These are phyloP conservation scores for Polygonum aviculare DNA, from an alignment of 148 eudicot species.

Conservation along the genomic window DNA sequence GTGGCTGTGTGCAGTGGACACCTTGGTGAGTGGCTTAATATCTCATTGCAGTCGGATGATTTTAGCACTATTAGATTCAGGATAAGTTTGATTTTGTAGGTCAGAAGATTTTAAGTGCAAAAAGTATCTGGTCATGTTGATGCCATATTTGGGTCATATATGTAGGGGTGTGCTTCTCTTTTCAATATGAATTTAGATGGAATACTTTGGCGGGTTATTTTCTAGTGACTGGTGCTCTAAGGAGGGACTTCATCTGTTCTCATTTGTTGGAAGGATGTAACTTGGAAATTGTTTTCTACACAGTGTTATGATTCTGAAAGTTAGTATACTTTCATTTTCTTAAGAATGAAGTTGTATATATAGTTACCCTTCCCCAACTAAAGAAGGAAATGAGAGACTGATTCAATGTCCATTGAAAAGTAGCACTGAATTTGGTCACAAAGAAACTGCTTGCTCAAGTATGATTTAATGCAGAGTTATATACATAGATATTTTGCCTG, in stretches of 20 bases:
- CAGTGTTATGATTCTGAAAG: background rate
- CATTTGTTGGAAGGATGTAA: background rate
- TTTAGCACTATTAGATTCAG: background rate
- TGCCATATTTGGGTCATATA: background rate
- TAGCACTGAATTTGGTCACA: background rate
- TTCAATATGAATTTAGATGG: background rate
- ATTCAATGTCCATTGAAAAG: background rate
- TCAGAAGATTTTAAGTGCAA: background rate
- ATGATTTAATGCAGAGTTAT: background rate
- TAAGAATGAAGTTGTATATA: background rate
- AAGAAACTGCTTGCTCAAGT: background rate
- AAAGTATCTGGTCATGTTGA: background rate
- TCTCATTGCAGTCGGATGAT: background rate
- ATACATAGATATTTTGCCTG: background rate
- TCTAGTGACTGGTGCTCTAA: background rate
- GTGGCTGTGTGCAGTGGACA: conserved; percentile 72
- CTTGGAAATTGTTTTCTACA: background rate
- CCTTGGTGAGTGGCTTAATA: conserved; percentile 33
- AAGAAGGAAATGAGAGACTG: background rate
- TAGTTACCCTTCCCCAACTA: background rate
- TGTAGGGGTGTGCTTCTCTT: background rate
- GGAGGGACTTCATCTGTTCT: background rate
- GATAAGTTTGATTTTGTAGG: background rate
- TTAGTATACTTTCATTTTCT: background rate
- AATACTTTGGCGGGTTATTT: background rate